Evolutionary conservation across 352 stramenopile genomes (phyloP).

Genomic region (Globisporangium carolinianum): DNA sequence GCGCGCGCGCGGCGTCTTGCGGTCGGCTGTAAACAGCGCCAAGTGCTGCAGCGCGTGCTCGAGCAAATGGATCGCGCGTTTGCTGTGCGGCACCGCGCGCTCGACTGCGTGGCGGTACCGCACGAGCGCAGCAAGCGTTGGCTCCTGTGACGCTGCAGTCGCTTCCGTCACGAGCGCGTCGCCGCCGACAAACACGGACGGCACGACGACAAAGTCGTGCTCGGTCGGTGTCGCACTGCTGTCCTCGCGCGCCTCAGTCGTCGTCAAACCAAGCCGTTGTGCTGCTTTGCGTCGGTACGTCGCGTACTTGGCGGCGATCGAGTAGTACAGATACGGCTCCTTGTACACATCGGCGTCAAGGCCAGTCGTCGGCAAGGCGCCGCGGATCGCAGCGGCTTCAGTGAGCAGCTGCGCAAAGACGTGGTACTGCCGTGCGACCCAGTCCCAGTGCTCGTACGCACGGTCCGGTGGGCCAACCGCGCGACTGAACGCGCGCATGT

Average conservation of each 20-base stretch:
- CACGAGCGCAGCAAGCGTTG: conserved; percentile 46
- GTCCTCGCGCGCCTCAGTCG: conserved; percentile 1
- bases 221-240: conserved; percentile 16
- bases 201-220: conserved; percentile 63
- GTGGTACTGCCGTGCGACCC: conserved; percentile 82
- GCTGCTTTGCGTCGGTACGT: conserved; percentile 67
- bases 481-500: conserved; percentile 60
- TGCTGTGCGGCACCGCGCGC: conserved; percentile 51
- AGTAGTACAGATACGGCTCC: conserved; percentile 84
- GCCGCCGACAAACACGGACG: conserved; percentile 62
- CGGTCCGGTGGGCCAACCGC: conserved; percentile 49
- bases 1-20: conserved; percentile 52
- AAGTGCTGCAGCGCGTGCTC: conserved; percentile 75
- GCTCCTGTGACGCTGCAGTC: conserved; percentile 23
- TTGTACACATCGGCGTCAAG: conserved; percentile 82
- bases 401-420: conserved; percentile 80
- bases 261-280: conserved; percentile 39
- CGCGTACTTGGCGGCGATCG: conserved; percentile 78
- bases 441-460: conserved; percentile 79
- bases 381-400: conserved; percentile 64
- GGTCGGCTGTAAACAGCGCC: conserved; percentile 54
- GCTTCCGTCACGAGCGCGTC: conserved; percentile 57
- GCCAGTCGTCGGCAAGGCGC: conserved; percentile 37
- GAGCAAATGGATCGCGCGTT: conserved; percentile 64
- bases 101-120: conserved; percentile 66